Evolutionary conservation across 768 basidiomycete genomes (phyloP).

Genomic region (Boletus rufocinnamomeus): DNA sequence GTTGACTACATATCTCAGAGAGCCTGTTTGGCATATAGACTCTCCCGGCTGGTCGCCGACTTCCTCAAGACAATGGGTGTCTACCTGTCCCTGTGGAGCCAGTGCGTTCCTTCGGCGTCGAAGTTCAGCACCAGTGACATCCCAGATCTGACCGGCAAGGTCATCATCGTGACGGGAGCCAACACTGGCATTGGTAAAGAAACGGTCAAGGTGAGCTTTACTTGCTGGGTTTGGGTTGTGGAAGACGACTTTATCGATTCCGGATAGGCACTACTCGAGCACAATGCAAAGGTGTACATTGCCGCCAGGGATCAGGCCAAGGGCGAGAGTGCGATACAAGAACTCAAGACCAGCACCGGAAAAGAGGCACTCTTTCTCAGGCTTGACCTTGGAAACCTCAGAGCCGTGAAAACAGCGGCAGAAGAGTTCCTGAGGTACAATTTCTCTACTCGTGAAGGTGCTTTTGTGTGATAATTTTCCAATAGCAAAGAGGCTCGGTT

Average conservation of each 20-base stretch:
- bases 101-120: slow-evolving; percentile 45
- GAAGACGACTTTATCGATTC: background rate
- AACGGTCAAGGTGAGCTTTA: slow-evolving; percentile 48
- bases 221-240: background rate
- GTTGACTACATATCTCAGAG: too few relatives aligned
- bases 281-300: slow-evolving; percentile 69
- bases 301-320: slow-evolving; percentile 50
- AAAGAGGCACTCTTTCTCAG: slow-evolving; percentile 44
- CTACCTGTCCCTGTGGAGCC: slow-evolving; percentile 28
- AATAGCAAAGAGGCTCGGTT: slow-evolving; percentile 46
- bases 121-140: slow-evolving; percentile 48
- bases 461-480: background rate
- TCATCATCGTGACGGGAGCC: slow-evolving; percentile 40
- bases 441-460: background rate
- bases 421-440: slow-evolving; percentile 39
- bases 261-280: slow-evolving; percentile 49
- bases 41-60: background rate
- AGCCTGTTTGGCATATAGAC: too few relatives aligned
- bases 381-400: slow-evolving; percentile 45
- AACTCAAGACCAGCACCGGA: slow-evolving; percentile 49
- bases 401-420: slow-evolving; percentile 40
- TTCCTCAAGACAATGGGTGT: slow-evolving; percentile 27
- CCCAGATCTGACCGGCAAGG: slow-evolving; percentile 52
- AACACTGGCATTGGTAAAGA: slow-evolving; percentile 57
- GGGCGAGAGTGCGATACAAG: slow-evolving; percentile 50